Evolutionary conservation across 169 alveolate genomes (phyloP).

Genomic region (Cryptosporidium sp.): DNA sequence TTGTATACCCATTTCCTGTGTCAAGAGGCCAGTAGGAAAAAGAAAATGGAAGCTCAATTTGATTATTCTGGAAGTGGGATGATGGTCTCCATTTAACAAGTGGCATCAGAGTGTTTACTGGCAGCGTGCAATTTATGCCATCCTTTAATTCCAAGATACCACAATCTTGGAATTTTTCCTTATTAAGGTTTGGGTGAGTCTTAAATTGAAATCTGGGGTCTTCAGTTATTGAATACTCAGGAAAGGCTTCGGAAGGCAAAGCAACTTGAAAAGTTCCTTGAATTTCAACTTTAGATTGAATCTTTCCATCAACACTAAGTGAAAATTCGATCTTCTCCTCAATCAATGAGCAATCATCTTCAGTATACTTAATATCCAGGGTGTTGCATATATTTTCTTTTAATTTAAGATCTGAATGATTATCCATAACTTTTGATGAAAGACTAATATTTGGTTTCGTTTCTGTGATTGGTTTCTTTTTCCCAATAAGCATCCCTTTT

Average conservation of each 20-base stretch:
- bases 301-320: conserved; percentile 77
- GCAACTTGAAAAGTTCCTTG: conserved; percentile 66
- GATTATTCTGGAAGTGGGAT: background rate
- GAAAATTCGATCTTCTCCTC: conserved; percentile 77
- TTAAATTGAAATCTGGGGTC: conserved; percentile 63
- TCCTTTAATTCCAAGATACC: conserved; percentile 34
- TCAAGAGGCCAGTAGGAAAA: conserved; percentile 63
- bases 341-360: conserved; percentile 76
- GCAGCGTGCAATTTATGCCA: conserved; percentile 28
- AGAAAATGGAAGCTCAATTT: conserved; percentile 56
- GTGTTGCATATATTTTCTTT: conserved; percentile 20
- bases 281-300: conserved; percentile 50
- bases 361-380: background rate
- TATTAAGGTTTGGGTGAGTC: conserved; percentile 63
- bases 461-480: conserved; percentile 76
- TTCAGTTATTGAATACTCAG: conserved; percentile 50
- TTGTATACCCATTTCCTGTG: conserved; percentile 11
- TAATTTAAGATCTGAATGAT: conserved; percentile 5
- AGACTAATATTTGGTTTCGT: conserved; percentile 42
- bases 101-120: conserved; percentile 54
- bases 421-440: background rate
- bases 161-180: conserved; percentile 32
- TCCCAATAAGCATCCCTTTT: conserved; percentile 81
- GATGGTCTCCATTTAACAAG: conserved; percentile 65
- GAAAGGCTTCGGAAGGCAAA: conserved; percentile 23